A percentile compares a stretch with the other conserved stretches of the same genome.
Evolutionary conservation across 116 monocot species (phyloP).

Genomic region (Cymodocea nodosa): DNA sequence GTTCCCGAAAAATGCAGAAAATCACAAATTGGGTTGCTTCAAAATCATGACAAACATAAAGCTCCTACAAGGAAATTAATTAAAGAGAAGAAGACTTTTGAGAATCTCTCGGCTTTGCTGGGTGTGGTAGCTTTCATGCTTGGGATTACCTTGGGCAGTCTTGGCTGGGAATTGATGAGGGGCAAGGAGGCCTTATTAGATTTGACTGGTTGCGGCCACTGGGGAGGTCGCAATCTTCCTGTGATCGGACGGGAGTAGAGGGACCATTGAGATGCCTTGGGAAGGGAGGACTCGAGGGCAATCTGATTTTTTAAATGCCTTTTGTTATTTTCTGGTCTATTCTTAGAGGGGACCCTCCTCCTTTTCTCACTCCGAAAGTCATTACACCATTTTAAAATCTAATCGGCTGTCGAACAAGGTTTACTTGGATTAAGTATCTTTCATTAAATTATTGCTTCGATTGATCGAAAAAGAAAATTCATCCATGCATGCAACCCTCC

Average conservation of each 20-base stretch:
- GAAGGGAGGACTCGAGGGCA: neutral
- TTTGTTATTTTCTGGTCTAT: slow-evolving; percentile 21
- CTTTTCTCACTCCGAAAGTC: neutral
- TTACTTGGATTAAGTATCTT: too few relatives aligned
- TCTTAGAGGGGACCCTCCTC: slow-evolving; percentile 6
- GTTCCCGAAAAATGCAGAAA: too few relatives aligned
- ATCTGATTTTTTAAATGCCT: neutral
- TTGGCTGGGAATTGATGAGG: neutral
- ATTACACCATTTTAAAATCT: too few relatives aligned
- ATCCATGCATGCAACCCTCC: too few relatives aligned
- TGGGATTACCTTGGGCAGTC: neutral
- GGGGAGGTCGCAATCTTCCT: neutral
- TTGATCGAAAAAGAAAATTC: too few relatives aligned
- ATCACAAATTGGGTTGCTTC: too few relatives aligned
- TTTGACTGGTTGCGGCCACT: neutral
- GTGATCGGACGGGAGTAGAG: too few relatives aligned
- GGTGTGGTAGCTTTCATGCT: neutral
- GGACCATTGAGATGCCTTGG: neutral
- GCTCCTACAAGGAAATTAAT: neutral
- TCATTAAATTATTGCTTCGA: too few relatives aligned
- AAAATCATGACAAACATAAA: too few relatives aligned
- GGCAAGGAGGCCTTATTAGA: neutral
- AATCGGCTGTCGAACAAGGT: too few relatives aligned
- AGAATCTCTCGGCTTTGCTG: neutral
- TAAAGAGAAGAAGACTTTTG: neutral